These are phyloP conservation scores for Aspergillus sp. DNA, from an alignment of 2,329 filamentous ascomycete species.

Conservation along the genomic window DNA sequence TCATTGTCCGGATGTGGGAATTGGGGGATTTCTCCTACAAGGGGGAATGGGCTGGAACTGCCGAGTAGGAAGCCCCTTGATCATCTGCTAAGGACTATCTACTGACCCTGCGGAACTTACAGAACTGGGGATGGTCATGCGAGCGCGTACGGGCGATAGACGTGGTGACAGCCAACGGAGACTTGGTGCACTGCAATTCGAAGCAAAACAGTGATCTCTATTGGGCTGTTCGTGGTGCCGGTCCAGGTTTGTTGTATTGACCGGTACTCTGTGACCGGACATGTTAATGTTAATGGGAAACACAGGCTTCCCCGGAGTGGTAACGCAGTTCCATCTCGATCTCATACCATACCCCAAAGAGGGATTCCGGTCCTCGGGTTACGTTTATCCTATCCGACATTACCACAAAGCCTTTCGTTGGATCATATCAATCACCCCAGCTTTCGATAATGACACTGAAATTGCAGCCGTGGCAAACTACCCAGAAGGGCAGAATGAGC, in stretches of 20 bases:
- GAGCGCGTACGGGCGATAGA: slow-evolving; percentile 47
- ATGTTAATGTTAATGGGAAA: not conserved
- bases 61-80: slow-evolving; percentile 35
- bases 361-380: slow-evolving; percentile 37
- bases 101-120: slow-evolving; percentile 1
- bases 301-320: slow-evolving; percentile 49
- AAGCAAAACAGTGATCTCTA: slow-evolving; percentile 47
- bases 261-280: not conserved
- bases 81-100: no score
- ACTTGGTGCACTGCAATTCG: slow-evolving; percentile 22
- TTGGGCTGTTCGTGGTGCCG: slow-evolving; percentile 51
- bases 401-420: slow-evolving; percentile 50
- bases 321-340: slow-evolving; percentile 52
- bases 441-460: slow-evolving; percentile 21
- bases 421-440: slow-evolving; percentile 32
- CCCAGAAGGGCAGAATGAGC: slow-evolving; percentile 34
- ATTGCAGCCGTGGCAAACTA: slow-evolving; percentile 29
- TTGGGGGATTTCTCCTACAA: slow-evolving; percentile 57
- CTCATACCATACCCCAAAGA: slow-evolving; percentile 25
- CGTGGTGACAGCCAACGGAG: slow-evolving; percentile 48
- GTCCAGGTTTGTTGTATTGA: slow-evolving; percentile 33
- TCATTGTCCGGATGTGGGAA: slow-evolving; percentile 56
- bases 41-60: slow-evolving; percentile 62
- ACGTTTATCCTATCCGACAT: slow-evolving; percentile 48
- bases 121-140: slow-evolving; percentile 59